Evolutionary conservation across 371 early-diverging fungal species (phyloP), one percentile per base, ranked within the genome.

Genomic region (Massospora cicadina): DNA sequence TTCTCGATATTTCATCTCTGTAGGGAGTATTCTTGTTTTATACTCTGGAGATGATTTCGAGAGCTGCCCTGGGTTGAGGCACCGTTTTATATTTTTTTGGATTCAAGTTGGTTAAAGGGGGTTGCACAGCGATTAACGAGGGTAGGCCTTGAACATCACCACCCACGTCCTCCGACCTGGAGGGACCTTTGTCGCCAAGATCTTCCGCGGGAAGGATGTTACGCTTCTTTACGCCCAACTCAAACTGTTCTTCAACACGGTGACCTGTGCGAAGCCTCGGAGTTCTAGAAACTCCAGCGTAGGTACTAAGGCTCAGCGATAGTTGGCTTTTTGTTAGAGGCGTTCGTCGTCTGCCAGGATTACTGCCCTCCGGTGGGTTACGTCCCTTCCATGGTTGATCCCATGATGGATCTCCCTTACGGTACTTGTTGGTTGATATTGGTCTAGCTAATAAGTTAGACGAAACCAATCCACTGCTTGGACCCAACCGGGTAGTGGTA

Each of bases 161-260:
- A 86, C 90, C 2, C 88, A 91, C 67, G 89, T 97, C 17, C 79
- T 93, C 61, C 80, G 85, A 29, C 82, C 79, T 0, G 95, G 94
- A 10, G 93, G 94, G 65, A 84, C 89, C 0, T 98, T 97, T 83
- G 88, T 95, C 25, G 94, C 94, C 43, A 98, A 98, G 73, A 98
- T 95, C 63, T 98, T 95, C 71, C 82, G 95, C 65, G 95, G 96
- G 54, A 85, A 88, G 68, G 95, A 95, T 68, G 86, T 93, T 27
- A 84, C 90, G 3, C 72, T 93, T 63, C 74, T 99, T 23, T 86
- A 90, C 68, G 81, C 87, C 24, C 98, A 98, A 68, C 84, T 99
- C 69, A 84, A 87, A 70, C 75, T 88, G 24, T 95, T 95, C 70
- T 99, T 97, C 76, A 77, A 81, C 21, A 74, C 74, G 0, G 98